Percentiles rank a stretch among this genome's conserved stretches.
phyloP scores from a whole-genome alignment of 2,329 filamentous ascomycete species.

The Xylaria sp. region DNA sequence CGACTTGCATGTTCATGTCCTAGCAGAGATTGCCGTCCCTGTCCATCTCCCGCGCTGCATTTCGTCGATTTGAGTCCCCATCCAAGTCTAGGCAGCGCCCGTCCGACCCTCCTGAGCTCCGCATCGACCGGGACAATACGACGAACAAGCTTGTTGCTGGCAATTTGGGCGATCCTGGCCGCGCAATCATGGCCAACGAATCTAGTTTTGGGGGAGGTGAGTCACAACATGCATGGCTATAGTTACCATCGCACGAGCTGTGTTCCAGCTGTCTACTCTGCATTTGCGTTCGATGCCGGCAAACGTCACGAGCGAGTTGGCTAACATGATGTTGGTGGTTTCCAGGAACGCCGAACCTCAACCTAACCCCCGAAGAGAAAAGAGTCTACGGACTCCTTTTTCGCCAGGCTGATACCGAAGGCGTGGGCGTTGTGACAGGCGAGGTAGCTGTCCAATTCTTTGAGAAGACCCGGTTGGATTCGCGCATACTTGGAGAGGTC shows the following conservation, averaged over 20 bases:
- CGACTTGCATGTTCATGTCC: constrained; percentile 10
- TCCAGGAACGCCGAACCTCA: constrained; percentile 74
- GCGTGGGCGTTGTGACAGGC: constrained; percentile 92
- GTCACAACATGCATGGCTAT: constrained; percentile 20
- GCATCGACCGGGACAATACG: constrained; percentile 5
- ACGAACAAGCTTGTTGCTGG: constrained; percentile 30
- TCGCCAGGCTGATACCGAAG: constrained; percentile 89
- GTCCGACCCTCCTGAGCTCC: constrained; percentile 15
- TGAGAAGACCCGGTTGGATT: constrained; percentile 90
- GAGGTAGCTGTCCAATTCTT: constrained; percentile 98
- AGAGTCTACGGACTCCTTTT: constrained; percentile 93
- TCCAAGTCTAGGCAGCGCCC: constrained; percentile 22
- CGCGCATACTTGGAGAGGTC: constrained; percentile 88
- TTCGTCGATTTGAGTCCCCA: constrained; percentile 16
- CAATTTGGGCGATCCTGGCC: constrained; percentile 45
- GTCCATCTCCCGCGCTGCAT: constrained; percentile 7
- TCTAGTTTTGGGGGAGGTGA: constrained; percentile 42
- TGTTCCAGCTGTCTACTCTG: constrained; percentile 5
- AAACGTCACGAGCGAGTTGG: constrained; percentile 28
- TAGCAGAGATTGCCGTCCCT: constrained; percentile 9
- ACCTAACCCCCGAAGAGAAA: constrained; percentile 92
- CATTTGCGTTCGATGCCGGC: constrained; percentile 2
- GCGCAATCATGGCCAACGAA: constrained; percentile 50
- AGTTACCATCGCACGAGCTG: background rate
- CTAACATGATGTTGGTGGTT: constrained; percentile 40